Evolutionary conservation across 2,329 filamentous ascomycete species (phyloP).

Genomic region (Epichloe gansuensis): DNA sequence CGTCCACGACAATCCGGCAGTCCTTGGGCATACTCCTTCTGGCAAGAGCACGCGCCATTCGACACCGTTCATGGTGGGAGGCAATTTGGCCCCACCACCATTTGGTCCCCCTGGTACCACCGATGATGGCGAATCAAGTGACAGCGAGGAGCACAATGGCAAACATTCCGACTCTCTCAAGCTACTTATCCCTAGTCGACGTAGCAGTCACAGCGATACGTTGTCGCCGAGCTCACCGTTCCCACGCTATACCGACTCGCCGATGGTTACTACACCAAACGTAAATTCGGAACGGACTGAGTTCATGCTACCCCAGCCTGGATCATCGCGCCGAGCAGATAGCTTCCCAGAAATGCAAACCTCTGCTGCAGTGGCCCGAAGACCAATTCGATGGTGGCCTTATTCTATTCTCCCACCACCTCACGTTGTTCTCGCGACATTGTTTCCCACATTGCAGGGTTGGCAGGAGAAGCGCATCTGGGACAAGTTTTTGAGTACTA

Average conservation of each 20-base stretch:
- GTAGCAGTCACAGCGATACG: conserved; percentile 28
- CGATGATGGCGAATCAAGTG: neutral
- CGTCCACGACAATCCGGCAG: neutral
- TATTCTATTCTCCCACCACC: conserved; percentile 61
- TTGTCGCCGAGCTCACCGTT: conserved; percentile 50
- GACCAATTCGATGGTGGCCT: conserved; percentile 66
- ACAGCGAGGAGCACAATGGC: conserved; percentile 1
- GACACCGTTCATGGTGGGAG: conserved; percentile 24
- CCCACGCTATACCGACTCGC: conserved; percentile 52
- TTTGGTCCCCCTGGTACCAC: conserved; percentile 11
- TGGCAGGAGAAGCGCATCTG: conserved; percentile 76
- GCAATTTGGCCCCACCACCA: conserved; percentile 30
- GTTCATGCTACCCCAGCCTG: conserved; percentile 36
- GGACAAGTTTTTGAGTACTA: conserved; percentile 68
- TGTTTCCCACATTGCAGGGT: conserved; percentile 77
- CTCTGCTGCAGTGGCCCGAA: conserved; percentile 22
- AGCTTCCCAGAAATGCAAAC: conserved; percentile 33
- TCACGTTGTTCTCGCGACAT: conserved; percentile 52
- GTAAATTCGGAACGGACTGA: conserved; percentile 34
- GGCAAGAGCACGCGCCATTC: neutral
- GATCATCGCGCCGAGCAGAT: conserved; percentile 27
- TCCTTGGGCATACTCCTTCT: conserved; percentile 9
- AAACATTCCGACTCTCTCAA: conserved; percentile 18
- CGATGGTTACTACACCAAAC: conserved; percentile 29
- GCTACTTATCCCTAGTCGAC: conserved; percentile 35